A percentile compares a stretch with the other conserved stretches of the same genome.
Conservation (phyloP, 148 eudicot species). For the Pharnaceum exiguum region DNA sequence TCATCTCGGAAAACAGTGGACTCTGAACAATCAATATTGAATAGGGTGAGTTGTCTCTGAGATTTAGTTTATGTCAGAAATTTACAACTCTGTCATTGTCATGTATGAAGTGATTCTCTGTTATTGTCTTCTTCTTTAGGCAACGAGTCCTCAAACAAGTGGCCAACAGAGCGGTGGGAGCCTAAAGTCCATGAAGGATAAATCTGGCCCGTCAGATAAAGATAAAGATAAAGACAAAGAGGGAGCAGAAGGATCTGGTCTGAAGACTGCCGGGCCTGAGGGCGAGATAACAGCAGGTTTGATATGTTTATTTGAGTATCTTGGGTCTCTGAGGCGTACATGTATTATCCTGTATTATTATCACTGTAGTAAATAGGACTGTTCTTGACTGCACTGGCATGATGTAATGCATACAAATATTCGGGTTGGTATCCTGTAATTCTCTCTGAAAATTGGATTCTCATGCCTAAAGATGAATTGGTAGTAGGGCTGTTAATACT, state of each 20-base stretch:
- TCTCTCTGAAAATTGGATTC: too few relatives aligned
- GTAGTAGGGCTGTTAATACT: too few relatives aligned
- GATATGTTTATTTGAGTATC: neutral
- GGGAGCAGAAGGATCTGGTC: constrained; percentile 67
- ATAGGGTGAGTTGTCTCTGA: constrained; percentile 50
- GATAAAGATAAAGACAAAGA: constrained; percentile 39
- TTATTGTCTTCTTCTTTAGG: constrained; percentile 33
- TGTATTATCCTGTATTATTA: neutral
- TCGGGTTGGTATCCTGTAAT: too few relatives aligned
- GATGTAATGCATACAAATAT: too few relatives aligned
- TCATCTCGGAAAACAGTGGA: constrained; percentile 70
- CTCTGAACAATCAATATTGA: constrained; percentile 70
- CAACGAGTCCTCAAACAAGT: constrained; percentile 92
- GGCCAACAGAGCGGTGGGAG: constrained; percentile 72
- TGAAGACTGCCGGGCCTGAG: constrained; percentile 86
- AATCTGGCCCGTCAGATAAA: constrained; percentile 31
- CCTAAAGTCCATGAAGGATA: constrained; percentile 87
- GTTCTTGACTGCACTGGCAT: neutral
- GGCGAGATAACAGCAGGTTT: constrained; percentile 97
- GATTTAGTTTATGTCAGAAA: neutral
- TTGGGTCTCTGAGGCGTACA: neutral
- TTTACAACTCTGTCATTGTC: neutral
- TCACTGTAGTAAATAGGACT: neutral
- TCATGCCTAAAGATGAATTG: too few relatives aligned
- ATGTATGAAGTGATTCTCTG: too few relatives aligned